Evolutionary conservation across 108 stramenopile species (phyloP).

Genomic region (Fistulifera pelliculosa): DNA sequence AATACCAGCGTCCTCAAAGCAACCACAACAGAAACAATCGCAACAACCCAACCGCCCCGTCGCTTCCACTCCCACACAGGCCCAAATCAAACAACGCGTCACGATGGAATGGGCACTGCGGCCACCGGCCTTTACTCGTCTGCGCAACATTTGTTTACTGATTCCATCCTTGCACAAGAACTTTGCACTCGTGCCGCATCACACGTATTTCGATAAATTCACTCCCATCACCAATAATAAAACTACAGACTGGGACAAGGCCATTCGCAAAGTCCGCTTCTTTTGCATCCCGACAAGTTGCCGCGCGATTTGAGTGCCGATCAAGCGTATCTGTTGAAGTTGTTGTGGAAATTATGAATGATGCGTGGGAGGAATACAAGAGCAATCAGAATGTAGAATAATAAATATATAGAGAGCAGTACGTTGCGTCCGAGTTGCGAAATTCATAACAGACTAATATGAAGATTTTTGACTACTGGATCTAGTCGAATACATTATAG

Average conservation of each 20-base stretch:
- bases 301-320: slow-evolving; percentile 61
- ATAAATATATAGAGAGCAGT: too few species aligned
- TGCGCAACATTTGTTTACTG: slow-evolving; percentile 59
- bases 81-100: slow-evolving; percentile 50
- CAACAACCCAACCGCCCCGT: too few species aligned
- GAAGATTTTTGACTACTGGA: too few species aligned
- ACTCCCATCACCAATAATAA: not conserved
- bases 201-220: not conserved
- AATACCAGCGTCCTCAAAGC: too few species aligned
- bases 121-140: slow-evolving; percentile 57
- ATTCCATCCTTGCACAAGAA: slow-evolving; percentile 61
- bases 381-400: slow-evolving; percentile 41
- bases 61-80: too few species aligned
- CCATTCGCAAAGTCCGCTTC: slow-evolving; percentile 67
- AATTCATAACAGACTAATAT: too few species aligned
- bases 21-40: too few species aligned
- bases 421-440: too few species aligned
- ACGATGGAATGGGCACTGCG: slow-evolving; percentile 72
- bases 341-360: slow-evolving; percentile 77
- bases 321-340: slow-evolving; percentile 60
- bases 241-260: too few species aligned
- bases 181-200: slow-evolving; percentile 30
- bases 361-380: slow-evolving; percentile 72
- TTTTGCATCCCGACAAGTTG: slow-evolving; percentile 83
- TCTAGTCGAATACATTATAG: too few species aligned